Percentiles rank a stretch among this genome's conserved stretches.
Evolutionary conservation across 2,329 filamentous ascomycete species (phyloP).

Genomic region (Penicillium sp.): DNA sequence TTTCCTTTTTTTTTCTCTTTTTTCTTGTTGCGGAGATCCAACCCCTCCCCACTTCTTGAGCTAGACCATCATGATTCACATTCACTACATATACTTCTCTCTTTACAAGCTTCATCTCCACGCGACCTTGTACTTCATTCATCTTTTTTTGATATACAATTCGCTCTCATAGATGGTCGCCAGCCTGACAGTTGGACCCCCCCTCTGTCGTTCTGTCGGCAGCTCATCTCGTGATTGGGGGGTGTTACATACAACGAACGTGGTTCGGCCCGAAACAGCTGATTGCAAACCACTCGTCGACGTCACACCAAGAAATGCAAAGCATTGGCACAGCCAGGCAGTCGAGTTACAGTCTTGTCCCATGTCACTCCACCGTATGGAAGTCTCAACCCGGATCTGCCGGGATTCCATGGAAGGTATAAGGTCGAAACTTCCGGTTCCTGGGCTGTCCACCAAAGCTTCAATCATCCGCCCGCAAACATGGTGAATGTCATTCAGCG

Average conservation of each 20-base stretch:
- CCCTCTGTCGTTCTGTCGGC: background rate
- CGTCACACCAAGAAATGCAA: conserved; percentile 12
- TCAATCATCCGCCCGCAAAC: background rate
- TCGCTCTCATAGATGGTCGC: background rate
- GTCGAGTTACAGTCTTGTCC: conserved; percentile 6
- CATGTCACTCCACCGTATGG: conserved; percentile 5
- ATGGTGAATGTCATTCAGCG: conserved; percentile 21
- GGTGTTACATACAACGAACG: background rate
- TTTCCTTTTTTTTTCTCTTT: background rate
- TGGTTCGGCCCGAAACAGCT: conserved; percentile 2
- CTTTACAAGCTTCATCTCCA: too few relatives aligned
- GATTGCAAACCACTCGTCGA: conserved; percentile 12
- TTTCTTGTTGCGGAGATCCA: background rate
- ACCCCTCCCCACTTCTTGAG: background rate
- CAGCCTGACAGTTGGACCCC: too few relatives aligned
- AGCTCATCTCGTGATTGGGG: too few relatives aligned
- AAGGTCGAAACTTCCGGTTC: background rate
- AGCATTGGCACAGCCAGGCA: conserved; percentile 11
- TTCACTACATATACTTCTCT: background rate
- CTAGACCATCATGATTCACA: background rate
- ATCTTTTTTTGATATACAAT: too few relatives aligned
- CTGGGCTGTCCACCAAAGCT: background rate
- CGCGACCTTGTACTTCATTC: too few relatives aligned
- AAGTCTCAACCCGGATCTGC: background rate
- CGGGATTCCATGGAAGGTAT: background rate